A percentile compares a stretch with the other conserved stretches of the same genome.
Conservation (phyloP, 2,329 filamentous ascomycete species). For the Basipetospora sp. region DNA sequence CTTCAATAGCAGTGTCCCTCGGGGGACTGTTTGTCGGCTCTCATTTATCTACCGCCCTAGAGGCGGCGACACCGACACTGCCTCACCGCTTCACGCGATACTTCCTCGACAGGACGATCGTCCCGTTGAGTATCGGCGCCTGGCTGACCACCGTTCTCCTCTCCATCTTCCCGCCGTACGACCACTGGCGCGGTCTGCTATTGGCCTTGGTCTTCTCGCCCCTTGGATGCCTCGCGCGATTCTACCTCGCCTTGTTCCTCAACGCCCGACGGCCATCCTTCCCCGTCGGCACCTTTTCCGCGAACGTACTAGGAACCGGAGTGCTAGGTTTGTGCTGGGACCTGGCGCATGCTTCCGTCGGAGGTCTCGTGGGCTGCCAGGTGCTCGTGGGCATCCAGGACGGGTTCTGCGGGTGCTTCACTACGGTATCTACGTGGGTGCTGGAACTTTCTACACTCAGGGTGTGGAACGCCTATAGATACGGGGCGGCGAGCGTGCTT, state of each 20-base stretch:
- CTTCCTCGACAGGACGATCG: slow-evolving; percentile 47
- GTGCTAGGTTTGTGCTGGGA: slow-evolving; percentile 66
- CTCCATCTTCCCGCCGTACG: slow-evolving; percentile 54
- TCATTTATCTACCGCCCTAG: slow-evolving; percentile 54
- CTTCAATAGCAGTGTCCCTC: slow-evolving; percentile 56
- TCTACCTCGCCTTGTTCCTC: slow-evolving; percentile 55
- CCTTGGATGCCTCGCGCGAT: slow-evolving; percentile 59
- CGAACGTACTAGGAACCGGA: slow-evolving; percentile 64
- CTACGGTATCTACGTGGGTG: slow-evolving; percentile 55
- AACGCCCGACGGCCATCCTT: slow-evolving; percentile 55
- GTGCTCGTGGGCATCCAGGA: slow-evolving; percentile 52
- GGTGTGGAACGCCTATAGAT: slow-evolving; percentile 47
- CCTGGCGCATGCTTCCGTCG: slow-evolving; percentile 50
- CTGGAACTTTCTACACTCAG: slow-evolving; percentile 41
- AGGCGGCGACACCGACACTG: slow-evolving; percentile 42
- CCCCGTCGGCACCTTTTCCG: slow-evolving; percentile 71
- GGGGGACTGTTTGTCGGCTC: slow-evolving; percentile 56
- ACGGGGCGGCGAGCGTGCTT: slow-evolving; percentile 47
- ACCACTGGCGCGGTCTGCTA: slow-evolving; percentile 60
- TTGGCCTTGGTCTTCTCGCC: slow-evolving; percentile 76
- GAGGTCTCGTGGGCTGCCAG: slow-evolving; percentile 48
- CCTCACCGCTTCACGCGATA: slow-evolving; percentile 41
- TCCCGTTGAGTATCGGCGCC: slow-evolving; percentile 53
- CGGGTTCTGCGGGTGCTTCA: slow-evolving; percentile 53
- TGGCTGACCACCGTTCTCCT: slow-evolving; percentile 70